Base-by-base conservation (phyloP, 2,329 filamentous ascomycete genomes). In the Diaporthe aspalathi region DNA sequence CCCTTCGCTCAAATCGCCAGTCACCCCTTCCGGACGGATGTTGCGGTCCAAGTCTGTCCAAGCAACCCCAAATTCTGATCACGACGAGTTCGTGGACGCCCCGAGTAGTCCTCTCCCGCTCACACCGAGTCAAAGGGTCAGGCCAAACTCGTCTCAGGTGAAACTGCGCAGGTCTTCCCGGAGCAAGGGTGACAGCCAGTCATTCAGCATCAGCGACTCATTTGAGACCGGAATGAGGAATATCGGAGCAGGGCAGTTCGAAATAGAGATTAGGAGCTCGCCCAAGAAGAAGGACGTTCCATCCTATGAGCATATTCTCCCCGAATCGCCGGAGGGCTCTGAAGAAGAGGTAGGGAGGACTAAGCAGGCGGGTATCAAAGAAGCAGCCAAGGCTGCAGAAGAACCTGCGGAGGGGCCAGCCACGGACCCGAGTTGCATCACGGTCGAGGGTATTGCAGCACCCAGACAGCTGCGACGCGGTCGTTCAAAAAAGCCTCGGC, bases 51-150 rank as follows among this genome's bases (percentile, higher is more conserved):
- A 71, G 67, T 72, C 76, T 60, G 72, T 66, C 24, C 75, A 80
- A 40, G 80, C 81, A 40, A 83, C 83, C 7, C 82, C 84, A 1
- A 85, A 79, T 63, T 84, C 83, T 2, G 83, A 81, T 24, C 79
- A 81, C 7, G 83, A 87, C n/a, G 81, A 83, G 24, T 87, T 84
- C 74, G 81, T 87, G 49, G 86, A 89, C 76, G 86, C 85, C 16
- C 80, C 79, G 53, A 84, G 80, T 43, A 88, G 84, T 68, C 85
- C 84, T 9, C 72, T 78, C 38, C 76, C 75, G 5, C 75, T 77
- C 27, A 76, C 75, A 17, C 80, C 77, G 22, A 79, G 74, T 54
- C 76, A 72, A 63, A 80, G 68, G 73, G 74, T 70, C 38, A 72
- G 63, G 6, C 43, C 65, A 22, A 60, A 76, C 75, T 16, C 67